Base-by-base conservation (phyloP, 2,329 filamentous ascomycete genomes). In the Pseudogymnoascus sp. region DNA sequence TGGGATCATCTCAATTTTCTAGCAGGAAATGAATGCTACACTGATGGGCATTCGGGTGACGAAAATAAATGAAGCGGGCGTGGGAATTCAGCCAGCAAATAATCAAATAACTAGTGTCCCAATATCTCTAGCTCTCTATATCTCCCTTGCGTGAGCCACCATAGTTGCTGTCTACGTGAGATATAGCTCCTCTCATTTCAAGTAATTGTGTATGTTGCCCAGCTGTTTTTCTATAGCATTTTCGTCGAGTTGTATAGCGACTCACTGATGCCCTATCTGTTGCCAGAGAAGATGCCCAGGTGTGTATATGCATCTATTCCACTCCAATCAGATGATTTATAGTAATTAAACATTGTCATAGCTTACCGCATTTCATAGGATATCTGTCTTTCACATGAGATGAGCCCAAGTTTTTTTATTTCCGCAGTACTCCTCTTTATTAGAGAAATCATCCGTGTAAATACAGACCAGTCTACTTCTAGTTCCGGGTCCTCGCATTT, bases 361-460 rank as follows among this genome's bases (percentile, higher is more conserved):
- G 21, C 66, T 63, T 64, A 70, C 69, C 69, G 15, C 66, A 67
- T 60, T 95, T 95, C n/a, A 74, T 95, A 95, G 70, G 89, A 92
- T 57, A 94, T 84, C 0, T 77, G 74, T 48, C 74, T 75, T 3
- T 71, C 71, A 18, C 70, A 62, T 33, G 75, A 75, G 57, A 86
- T 76, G 35, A 94, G 73, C 6, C 79, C 83, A 61, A 91, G 74
- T 60, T 83, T 76, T 57, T 79, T 78, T 63, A 95, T 64, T 76
- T 79, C 61, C 76, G 69, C 37, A 92, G 74, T 3, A 95, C 87
- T 41, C 89, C 3, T 78, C 74, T 58, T 74, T 77, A 68, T 95
- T 84, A 26, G 75, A 75, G 68, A 91, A 94, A 70, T 95, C 83
- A 39, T 76, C 75, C 4, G 89, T 95, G 71, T 95, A 95, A 6